Percentiles rank a stretch among this genome's conserved stretches.
Conservation (phyloP, 2,329 filamentous ascomycete species). For the Coniella vitis region DNA sequence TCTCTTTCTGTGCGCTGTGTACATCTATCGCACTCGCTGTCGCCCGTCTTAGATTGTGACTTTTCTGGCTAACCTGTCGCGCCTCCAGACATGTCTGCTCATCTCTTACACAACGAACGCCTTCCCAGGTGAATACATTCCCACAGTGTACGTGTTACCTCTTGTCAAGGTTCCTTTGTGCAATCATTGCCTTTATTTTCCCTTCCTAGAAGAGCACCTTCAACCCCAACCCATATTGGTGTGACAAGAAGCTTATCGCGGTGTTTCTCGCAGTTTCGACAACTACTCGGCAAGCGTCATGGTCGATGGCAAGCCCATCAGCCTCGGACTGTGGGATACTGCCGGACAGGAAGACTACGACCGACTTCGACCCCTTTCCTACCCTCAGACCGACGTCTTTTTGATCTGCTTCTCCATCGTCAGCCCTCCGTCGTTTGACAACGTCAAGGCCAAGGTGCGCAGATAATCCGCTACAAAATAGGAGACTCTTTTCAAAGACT, state of each 20-base stretch:
- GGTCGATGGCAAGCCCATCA: constrained; percentile 97
- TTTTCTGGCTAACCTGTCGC: constrained; percentile 2
- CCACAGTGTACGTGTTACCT: constrained; percentile 64
- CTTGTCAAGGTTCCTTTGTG: background rate
- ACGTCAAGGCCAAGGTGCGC: constrained; percentile 93
- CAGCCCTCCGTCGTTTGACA: constrained; percentile 95
- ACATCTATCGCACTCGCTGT: background rate
- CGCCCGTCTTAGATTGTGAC: background rate
- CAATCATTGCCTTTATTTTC: background rate
- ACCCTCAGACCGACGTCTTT: constrained; percentile 97
- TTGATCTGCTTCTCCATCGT: constrained; percentile 98
- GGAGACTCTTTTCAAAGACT: background rate
- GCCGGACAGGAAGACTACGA: constrained; percentile 99
- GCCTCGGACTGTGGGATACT: constrained; percentile 95
- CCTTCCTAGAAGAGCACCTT: background rate
- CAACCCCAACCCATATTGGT: constrained; percentile 2
- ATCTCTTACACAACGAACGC: constrained; percentile 99
- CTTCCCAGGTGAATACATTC: constrained; percentile 99
- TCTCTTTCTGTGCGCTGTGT: too few relatives aligned
- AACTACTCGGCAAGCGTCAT: constrained; percentile 99
- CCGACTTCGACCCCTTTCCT: constrained; percentile 86
- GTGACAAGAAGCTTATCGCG: constrained; percentile 18
- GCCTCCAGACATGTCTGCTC: constrained; percentile 81
- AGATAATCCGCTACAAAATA: background rate
- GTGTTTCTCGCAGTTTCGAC: constrained; percentile 63